phyloP scores from a whole-genome alignment of 2,329 filamentous ascomycete species.

The Botrytis porri region DNA sequence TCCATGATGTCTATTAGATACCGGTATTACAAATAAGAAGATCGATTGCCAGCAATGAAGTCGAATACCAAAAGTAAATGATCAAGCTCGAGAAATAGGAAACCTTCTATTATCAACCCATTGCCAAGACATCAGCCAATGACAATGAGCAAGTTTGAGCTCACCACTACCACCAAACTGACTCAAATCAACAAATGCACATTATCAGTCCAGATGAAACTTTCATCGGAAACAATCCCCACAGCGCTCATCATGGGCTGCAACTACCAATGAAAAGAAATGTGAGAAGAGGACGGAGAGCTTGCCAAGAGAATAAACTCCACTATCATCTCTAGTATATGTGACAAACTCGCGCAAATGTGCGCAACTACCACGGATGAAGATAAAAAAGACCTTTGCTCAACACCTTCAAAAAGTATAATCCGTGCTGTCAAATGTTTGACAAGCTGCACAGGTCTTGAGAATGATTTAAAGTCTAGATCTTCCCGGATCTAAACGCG shows the following conservation, averaged over 20 bases:
- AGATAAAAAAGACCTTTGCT: background rate
- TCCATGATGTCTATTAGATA: conserved; percentile 11
- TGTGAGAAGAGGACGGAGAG: background rate
- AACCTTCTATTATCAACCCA: conserved; percentile 6
- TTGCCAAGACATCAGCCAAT: conserved; percentile 8
- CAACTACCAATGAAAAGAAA: background rate
- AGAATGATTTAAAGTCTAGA: no score
- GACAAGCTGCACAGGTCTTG: background rate
- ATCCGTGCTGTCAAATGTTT: background rate
- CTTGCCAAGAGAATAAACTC: conserved; percentile 10
- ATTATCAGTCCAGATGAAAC: conserved; percentile 6
- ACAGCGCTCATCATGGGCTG: background rate
- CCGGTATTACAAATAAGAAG: background rate
- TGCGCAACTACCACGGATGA: background rate
- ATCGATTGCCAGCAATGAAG: background rate
- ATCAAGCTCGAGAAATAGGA: background rate
- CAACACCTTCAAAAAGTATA: background rate
- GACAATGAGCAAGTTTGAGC: conserved; percentile 14
- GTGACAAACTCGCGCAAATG: conserved; percentile 20
- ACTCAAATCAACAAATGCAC: background rate
- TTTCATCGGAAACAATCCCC: background rate
- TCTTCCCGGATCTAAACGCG: background rate
- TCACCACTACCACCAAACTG: background rate
- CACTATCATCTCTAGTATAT: background rate
- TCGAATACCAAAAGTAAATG: background rate